These are phyloP conservation scores for Zelonia costaricensis DNA, from an alignment of 208 protist genomes.

Conservation along the genomic window DNA sequence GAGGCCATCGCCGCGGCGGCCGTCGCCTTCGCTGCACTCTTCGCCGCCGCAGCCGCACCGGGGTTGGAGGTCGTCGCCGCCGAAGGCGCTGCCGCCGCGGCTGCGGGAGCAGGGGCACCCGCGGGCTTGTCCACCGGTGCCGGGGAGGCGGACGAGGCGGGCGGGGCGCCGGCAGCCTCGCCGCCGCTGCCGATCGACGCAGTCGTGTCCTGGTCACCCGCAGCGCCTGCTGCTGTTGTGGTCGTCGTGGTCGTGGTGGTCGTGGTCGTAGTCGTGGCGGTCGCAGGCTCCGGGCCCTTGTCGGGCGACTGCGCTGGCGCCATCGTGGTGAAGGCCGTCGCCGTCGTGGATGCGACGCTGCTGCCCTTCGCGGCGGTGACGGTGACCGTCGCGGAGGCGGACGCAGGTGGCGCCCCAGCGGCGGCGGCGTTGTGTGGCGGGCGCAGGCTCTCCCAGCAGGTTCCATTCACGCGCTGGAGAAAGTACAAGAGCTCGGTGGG, in stretches of 20 bases:
- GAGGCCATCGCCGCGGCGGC: conserved; percentile 16
- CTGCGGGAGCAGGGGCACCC: neutral
- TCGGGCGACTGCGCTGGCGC: neutral
- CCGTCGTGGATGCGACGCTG: neutral
- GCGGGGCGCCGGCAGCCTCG: neutral
- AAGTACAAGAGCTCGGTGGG: conserved; percentile 48
- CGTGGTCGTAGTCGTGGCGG: neutral
- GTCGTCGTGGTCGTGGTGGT: neutral
- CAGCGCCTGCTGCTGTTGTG: no score
- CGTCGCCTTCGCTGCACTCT: conserved; percentile 4
- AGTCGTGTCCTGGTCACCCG: no score
- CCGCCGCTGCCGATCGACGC: no score
- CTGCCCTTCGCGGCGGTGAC: neutral
- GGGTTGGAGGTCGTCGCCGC: neutral
- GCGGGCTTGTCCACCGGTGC: no score
- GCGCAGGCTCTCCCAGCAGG: conserved; percentile 42
- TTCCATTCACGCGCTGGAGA: conserved; percentile 54
- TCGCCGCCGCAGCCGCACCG: neutral
- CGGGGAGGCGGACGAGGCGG: no score
- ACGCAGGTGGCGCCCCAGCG: neutral
- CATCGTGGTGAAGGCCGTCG: neutral
- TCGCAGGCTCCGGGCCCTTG: no score
- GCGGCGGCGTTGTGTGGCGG: conserved; percentile 4
- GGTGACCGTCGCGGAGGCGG: neutral
- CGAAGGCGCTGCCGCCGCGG: neutral